Base-by-base conservation (phyloP, 208 protist genomes). In the Trypanosoma boissoni region DNA sequence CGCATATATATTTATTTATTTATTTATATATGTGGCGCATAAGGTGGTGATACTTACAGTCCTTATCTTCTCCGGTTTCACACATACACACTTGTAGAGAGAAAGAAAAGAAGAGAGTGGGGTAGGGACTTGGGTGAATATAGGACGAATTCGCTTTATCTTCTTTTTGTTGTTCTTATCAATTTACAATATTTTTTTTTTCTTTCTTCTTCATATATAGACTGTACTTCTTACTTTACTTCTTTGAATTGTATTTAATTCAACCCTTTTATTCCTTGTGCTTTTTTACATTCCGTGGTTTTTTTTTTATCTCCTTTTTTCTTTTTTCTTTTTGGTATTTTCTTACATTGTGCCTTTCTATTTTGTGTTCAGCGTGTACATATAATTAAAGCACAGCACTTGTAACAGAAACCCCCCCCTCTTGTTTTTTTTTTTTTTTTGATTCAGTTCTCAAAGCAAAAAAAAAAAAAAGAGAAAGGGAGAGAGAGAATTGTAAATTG, bases 231-330 rank as follows among this genome's bases (percentile, higher is more conserved):
- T 63, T 49, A 26, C 51, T 39, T 39, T 39, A 16, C 34, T 39
- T 39, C 34, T 39, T 34, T 39, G 18, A 26, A 42, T 31, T 4
- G 7, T 61, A 10, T 49, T 39, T 49, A 26, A 20, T 42, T 51
- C 6, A 7, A 29, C 10, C 23, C 41, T 23, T n/a, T 59, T 48
- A 46, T 27, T 21, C 36, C 10, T 59, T 26, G 5, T 41, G 8
- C 26, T 1, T 34, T 32, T 32, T 52, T 36, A 41, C 42, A 6
- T 49, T 52, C 20, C 42, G 27, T 50, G 31, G 50, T 29, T 2
- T 60, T 32, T 27, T 42, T 23, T 41, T 42, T 72, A 32, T 0
- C 58, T 16, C 54, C 6, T 32, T 39, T 63, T 28, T 18, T 65
- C 26, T 24, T 58, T 16, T 54, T 21, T 18, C 36, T 34, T 39